Base-by-base conservation (phyloP, 2,329 filamentous ascomycete genomes). In the Neofusicoccum sp. region DNA sequence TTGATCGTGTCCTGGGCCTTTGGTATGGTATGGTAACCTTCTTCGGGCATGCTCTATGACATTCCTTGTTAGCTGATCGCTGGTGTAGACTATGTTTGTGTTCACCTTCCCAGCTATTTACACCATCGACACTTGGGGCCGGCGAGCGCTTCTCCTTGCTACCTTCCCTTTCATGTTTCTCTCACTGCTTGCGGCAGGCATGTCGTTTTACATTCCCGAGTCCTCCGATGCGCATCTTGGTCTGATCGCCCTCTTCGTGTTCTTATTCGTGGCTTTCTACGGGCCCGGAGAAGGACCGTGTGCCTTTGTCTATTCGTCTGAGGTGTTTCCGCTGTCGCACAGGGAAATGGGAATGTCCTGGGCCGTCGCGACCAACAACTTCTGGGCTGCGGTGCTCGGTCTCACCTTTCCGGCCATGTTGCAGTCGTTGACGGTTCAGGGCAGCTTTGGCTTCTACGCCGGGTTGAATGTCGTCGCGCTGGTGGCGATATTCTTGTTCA, bases 281-380 rank as follows among this genome's bases (percentile, higher is more conserved):
- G 70, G 67, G 3, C 77, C 77, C 3, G 79, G 79, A 14, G 77
- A 80, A 71, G 79, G 79, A 2, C 78, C 85, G 5, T 87, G 90
- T 9, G 87, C 88, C 0, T 90, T 88, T 70, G 85, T 86, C 0
- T 90, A 90, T 75, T 84, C 82, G 4, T 87, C 88, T 48, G 89
- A 91, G 73, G 86, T 90, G 1, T 91, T 88, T 71, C 88, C 89
- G 0, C 81, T 90, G 0, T 88, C 86, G 1, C 88, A 91, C 72
- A 83, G 89, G 69, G 89, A 90, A 71, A 81, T 90, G 29, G 89
- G 89, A 63, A 91, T 91, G 89, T 84, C 83, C 0, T 90, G 84
- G 75, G 85, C 87, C 5, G 88, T 90, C 6, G 86, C 88, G 1
- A 89, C 86, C 0, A 89, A 87, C 66, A 79, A 89, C 65, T 84